Base-by-base conservation (phyloP, 768 basidiomycete genomes). In the Lepiota brunneoincarnata region DNA sequence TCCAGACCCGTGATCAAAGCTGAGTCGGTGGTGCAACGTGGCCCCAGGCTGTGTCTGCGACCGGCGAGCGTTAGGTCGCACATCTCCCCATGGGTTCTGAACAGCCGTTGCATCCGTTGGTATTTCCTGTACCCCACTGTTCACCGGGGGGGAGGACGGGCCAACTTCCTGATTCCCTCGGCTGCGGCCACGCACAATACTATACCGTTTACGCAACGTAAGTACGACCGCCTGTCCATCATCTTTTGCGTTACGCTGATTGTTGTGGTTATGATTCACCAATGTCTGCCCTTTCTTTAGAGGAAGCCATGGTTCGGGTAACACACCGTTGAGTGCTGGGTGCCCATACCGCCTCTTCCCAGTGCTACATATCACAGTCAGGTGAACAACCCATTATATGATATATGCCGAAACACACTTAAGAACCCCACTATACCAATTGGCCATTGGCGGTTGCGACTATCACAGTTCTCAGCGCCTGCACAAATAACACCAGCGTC, bases 401-500 rank as follows among this genome's bases (percentile, higher is more conserved):
- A 45, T 20, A 54, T 15, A 40, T 11, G 38, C 2, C 20, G 31
- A 48, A 44, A 61, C 62, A 12, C 66, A 92, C 91, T 96, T 96
- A 12, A 98, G 75, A 18, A 98, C 92, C 0, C 96, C 96, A 40
- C 79, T 80, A 67, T 93, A 98, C 85, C 92, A 95, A 61, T 92
- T 92, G 12, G 89, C 87, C 91, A 98, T 94, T 0, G 96, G 96
- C 0, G 96, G 95, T 68, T 98, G 96, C 0, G 92, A 93, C 89
- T 94, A 62, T 2, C 44, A 47, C 39, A 28, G 47, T 62, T 39
- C 59, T 50, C 17, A 43, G 37, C 20, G 38, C 41, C 15, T 9
- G 14, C 36, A 28, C 23, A 21, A 34, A 15, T 2, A 15, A 14
- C 26, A 35, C 18, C 49, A 5, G 35, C n/a, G 23, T 23, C 35